Conservation (phyloP, 495 filamentous ascomycete genomes). For the Saxophila tyrrhenica region DNA sequence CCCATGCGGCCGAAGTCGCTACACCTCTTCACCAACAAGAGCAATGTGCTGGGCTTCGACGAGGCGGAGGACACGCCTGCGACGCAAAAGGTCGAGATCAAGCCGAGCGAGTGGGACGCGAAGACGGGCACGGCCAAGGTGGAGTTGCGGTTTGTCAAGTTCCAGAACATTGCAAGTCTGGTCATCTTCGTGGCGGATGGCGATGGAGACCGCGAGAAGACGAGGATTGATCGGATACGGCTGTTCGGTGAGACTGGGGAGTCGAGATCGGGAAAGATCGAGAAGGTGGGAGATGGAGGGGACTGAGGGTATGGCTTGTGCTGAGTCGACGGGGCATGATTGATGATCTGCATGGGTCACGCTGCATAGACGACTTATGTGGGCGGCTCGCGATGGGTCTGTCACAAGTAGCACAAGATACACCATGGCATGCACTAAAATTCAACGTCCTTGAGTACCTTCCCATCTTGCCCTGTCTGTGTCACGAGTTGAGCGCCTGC, state of each 20-base stretch:
- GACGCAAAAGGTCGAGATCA: constrained; percentile 65
- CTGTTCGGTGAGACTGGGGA: constrained; percentile 87
- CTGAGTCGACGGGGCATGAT: neutral
- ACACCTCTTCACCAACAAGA: constrained; percentile 71
- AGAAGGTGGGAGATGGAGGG: constrained; percentile 63
- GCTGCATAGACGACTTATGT: neutral
- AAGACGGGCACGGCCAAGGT: constrained; percentile 77
- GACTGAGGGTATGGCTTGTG: neutral
- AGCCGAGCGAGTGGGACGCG: constrained; percentile 69
- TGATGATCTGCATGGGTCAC: neutral
- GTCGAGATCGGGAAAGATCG: constrained; percentile 86
- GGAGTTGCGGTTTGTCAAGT: constrained; percentile 85
- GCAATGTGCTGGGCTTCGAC: constrained; percentile 86
- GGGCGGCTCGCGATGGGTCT: too few species aligned
- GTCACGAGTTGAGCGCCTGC: too few species aligned
- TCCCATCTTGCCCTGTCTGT: too few species aligned
- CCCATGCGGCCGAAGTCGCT: constrained; percentile 74
- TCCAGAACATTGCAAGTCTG: constrained; percentile 79
- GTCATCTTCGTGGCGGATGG: constrained; percentile 85
- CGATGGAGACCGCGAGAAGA: constrained; percentile 74
- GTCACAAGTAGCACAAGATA: too few species aligned
- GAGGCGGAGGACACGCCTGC: constrained; percentile 77
- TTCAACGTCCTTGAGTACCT: too few species aligned
- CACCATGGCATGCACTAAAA: too few species aligned
- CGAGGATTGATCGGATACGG: constrained; percentile 72